Evolutionary conservation across 2,329 filamentous ascomycete genomes (phyloP), one percentile per base, ranked within the genome.

Genomic region (Colletotrichum nymphaeae): DNA sequence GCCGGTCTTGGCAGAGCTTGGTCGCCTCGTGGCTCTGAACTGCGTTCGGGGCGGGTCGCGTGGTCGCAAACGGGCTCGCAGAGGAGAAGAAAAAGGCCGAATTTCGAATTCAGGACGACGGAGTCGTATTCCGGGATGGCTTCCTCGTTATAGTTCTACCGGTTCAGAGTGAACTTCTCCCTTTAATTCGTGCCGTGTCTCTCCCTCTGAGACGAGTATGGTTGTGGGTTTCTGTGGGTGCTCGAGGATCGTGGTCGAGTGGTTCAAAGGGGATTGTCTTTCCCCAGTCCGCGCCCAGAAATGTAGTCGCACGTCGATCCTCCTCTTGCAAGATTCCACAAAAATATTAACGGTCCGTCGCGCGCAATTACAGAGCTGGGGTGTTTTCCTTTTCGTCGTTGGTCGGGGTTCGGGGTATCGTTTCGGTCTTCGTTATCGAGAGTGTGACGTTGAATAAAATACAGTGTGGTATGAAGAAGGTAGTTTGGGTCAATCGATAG

Each of bases 1-100:
- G 67, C 46, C 59, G 62, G 67, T 71, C 71, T 73, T 73, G 71
- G 71, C 71, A 24, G 62, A 71, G 57, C 56, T 71, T 57, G 62
- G 46, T 55, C n/a, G 59, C 35, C 71, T 70, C 62, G 71, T 73
- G 60, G 71, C 49, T 35, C 56, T 49, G n/a, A 9, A 16, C 7
- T n/a, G 59, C 19, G 24, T 12, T 46, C n/a, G 26, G 46, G 55
- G 37, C 42, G 59, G 53, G 70, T 63, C 49, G 52, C 49, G 70
- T 28, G 58, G 32, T 59, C 64, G 35, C 49, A 68, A 16, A 9
- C 19, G 53, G 37, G 14, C 42, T 35, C 12, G 57, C 11, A 8
- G 19, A 42, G n/a, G 24, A 24, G 46, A 56, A 56, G 60, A 1
- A 42, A 32, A 22, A 22, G 16, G 42, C 22, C 19, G 42, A 22